Evolutionary conservation across 2,329 filamentous ascomycete species (phyloP), one percentile per base, ranked within the genome.

Genomic region (Alternaria gaisen): DNA sequence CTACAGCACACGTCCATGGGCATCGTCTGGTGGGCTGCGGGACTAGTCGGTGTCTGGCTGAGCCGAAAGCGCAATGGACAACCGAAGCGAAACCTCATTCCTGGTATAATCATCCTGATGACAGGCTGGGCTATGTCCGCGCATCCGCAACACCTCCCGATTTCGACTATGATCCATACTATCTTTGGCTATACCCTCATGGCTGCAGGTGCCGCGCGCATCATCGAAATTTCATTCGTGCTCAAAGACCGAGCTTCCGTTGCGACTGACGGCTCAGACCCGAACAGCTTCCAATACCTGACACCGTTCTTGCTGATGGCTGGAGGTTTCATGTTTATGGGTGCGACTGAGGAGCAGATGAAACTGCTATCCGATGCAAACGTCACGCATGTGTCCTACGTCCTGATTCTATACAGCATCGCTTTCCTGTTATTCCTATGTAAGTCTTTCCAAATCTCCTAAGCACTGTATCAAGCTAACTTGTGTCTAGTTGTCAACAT

Each of bases 1-100:
- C 88, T 97, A 81, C 94, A 99, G 79, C 95, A 99, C 79, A 99
- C 95, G 0, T 92, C 91, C n/a, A 98, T 99, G 94, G 95, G 95
- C n/a, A 88, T 99, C 64, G 89, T 99, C 53, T 99, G 95, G 95
- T 99, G 94, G 94, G 91, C 89, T 71, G 94, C 95, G 8, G 95
- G 95, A 24, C 82, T 99, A 30, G 86, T 94, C 11, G 95, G 95
- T 42, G 86, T 99, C 53, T 99, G 94, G 95, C 84, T 99, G 40
- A 97, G 93, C 77, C 87, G 88, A 64, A 92, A 90, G 75, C 88
- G 92, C 58, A 89, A 94, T 65, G 94, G 95, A 53, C 85, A 88
- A 42, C 94, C 95, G 9, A 93, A 94, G 84, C 88, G 95, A 69
- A 99, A 99, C 81, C 88, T 99, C 63, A 89, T 99, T 56, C 95